Evolutionary conservation across 371 early-diverging fungal species (phyloP).

Genomic region (Mucor ambiguus): DNA sequence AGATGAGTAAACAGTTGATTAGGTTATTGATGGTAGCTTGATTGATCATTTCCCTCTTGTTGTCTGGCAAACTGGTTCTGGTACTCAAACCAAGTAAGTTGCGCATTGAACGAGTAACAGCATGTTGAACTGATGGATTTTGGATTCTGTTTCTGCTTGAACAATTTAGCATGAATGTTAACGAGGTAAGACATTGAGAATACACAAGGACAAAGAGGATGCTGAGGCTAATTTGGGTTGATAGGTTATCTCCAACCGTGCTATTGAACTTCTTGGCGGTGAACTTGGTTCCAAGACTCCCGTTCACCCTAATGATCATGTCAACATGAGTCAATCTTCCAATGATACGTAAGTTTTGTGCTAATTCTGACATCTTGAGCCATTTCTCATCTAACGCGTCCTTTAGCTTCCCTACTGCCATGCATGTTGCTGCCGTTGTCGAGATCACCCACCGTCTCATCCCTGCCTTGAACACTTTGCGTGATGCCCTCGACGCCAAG

Average conservation of each 20-base stretch:
- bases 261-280: slow-evolving; percentile 86
- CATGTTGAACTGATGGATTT: not conserved
- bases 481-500: slow-evolving; percentile 68
- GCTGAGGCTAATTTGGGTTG: not conserved
- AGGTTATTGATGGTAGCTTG: slow-evolving; percentile 80
- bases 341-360: slow-evolving; percentile 73
- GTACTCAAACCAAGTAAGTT: slow-evolving; percentile 89
- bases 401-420: slow-evolving; percentile 83
- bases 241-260: slow-evolving; percentile 84
- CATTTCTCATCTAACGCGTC: not conserved
- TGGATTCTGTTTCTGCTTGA: not conserved
- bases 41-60: slow-evolving; percentile 88
- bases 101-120: slow-evolving; percentile 20
- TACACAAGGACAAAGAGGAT: not conserved
- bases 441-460: slow-evolving; percentile 71
- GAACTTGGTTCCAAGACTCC: slow-evolving; percentile 80
- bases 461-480: slow-evolving; percentile 71
- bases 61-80: slow-evolving; percentile 89
- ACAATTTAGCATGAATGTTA: slow-evolving; percentile 73
- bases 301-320: slow-evolving; percentile 92
- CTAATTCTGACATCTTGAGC: not conserved
- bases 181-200: slow-evolving; percentile 46
- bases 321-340: slow-evolving; percentile 89
- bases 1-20: not conserved
- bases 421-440: slow-evolving; percentile 85